These are phyloP conservation scores for Crucihimalaya himalaica DNA, from an alignment of 345 rosid genomes.

Conservation along the genomic window DNA sequence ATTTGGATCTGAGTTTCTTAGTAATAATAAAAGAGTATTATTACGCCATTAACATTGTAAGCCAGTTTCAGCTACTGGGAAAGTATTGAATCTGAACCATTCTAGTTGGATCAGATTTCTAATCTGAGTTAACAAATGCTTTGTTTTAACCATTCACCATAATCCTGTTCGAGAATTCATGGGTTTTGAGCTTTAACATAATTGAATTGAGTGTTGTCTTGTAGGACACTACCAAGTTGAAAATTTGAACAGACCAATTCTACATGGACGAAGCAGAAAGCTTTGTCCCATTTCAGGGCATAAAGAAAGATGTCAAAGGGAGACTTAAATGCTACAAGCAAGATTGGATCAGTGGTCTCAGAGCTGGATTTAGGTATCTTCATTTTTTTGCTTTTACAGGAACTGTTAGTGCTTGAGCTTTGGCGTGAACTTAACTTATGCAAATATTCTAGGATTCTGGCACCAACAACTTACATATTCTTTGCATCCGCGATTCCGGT, in stretches of 20 bases:
- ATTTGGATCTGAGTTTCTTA: conserved; percentile 40
- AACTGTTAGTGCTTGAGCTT: conserved; percentile 11
- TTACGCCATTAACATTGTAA: neutral
- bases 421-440: neutral
- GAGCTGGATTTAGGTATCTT: conserved; percentile 76
- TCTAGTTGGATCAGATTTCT: neutral
- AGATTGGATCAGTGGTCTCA: conserved; percentile 86
- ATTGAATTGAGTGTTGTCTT: neutral
- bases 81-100: neutral
- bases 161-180: conserved; percentile 17
- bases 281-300: conserved; percentile 83
- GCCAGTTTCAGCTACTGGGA: neutral
- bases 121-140: neutral
- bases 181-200: neutral
- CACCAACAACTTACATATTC: conserved; percentile 94
- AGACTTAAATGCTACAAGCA: conserved; percentile 84
- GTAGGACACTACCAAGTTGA: conserved; percentile 28
- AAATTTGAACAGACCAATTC: neutral
- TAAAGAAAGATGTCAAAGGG: conserved; percentile 77
- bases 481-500: conserved; percentile 97
- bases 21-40: neutral
- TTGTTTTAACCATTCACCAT: neutral
- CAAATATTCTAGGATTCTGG: conserved; percentile 61
- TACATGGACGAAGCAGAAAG: conserved; percentile 75
- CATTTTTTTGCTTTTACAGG: neutral